Conservation (phyloP, 768 basidiomycete genomes). For the Hemileccinum rubropunctum region DNA sequence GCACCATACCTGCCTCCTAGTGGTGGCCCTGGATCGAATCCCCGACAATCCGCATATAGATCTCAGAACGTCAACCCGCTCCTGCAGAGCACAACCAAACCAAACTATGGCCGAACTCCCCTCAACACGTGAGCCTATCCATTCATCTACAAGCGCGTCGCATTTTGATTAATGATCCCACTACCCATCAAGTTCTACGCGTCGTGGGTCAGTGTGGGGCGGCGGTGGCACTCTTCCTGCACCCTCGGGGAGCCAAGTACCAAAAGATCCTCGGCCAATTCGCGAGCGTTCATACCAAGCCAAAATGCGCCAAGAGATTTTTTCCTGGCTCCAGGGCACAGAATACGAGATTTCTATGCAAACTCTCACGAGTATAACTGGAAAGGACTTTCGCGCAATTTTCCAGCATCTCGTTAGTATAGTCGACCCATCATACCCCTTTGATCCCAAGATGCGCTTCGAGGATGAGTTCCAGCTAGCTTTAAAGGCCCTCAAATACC, state of each 20-base stretch:
- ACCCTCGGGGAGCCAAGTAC: constrained; percentile 51
- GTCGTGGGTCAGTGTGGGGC: constrained; percentile 75
- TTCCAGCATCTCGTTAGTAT: constrained; percentile 73
- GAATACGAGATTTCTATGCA: constrained; percentile 67
- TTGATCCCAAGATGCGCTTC: constrained; percentile 50
- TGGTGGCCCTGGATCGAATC: constrained; percentile 45
- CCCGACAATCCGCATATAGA: constrained; percentile 65
- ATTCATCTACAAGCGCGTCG: neutral
- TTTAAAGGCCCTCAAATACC: constrained; percentile 77
- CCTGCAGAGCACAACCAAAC: constrained; percentile 66
- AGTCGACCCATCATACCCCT: constrained; percentile 70
- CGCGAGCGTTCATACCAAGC: constrained; percentile 72
- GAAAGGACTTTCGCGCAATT: constrained; percentile 82
- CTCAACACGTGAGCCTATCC: constrained; percentile 50
- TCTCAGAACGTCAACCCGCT: constrained; percentile 69
- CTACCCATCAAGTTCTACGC: constrained; percentile 49
- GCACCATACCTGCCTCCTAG: constrained; percentile 43
- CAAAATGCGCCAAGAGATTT: constrained; percentile 76
- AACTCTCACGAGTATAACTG: constrained; percentile 73
- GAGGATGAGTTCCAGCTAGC: constrained; percentile 84
- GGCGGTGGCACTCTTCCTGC: constrained; percentile 45
- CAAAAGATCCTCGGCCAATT: constrained; percentile 76
- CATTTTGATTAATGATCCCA: constrained; percentile 5
- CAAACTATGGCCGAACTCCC: constrained; percentile 70
- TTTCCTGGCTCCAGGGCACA: constrained; percentile 61